phyloP scores from a whole-genome alignment of 257 asterid species.

The Datura wrightii region DNA sequence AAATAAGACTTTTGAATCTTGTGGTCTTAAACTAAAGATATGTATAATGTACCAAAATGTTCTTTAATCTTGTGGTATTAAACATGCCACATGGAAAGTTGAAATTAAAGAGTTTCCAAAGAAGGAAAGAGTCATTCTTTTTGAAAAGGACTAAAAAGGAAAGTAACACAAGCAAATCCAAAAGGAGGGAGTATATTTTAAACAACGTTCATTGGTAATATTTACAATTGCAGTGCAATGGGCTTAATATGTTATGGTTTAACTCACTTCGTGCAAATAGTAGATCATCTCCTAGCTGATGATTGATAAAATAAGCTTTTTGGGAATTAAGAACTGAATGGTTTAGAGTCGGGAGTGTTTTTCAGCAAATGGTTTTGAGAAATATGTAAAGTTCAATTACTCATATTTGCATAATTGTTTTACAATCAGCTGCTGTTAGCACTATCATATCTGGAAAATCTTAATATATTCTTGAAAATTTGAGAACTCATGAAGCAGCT shows the following conservation, averaged over 20 bases:
- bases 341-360: neutral
- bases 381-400: neutral
- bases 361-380: constrained; percentile 13
- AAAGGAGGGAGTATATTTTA: constrained; percentile 11
- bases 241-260: neutral
- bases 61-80: too few relatives aligned
- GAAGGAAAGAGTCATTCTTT: too few relatives aligned
- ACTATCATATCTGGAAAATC: neutral
- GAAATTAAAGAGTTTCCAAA: too few relatives aligned
- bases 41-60: too few relatives aligned
- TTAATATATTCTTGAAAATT: neutral
- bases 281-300: neutral
- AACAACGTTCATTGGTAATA: neutral
- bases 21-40: too few relatives aligned
- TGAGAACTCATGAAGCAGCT: neutral
- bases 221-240: neutral
- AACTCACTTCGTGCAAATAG: neutral
- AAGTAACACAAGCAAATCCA: too few relatives aligned
- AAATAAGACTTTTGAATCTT: too few relatives aligned
- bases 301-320: neutral
- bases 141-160: too few relatives aligned
- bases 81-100: too few relatives aligned
- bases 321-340: neutral
- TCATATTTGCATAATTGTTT: neutral
- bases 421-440: neutral